Evolutionary conservation across 768 basidiomycete genomes (phyloP).

Genomic region (Kwoniella sp.): DNA sequence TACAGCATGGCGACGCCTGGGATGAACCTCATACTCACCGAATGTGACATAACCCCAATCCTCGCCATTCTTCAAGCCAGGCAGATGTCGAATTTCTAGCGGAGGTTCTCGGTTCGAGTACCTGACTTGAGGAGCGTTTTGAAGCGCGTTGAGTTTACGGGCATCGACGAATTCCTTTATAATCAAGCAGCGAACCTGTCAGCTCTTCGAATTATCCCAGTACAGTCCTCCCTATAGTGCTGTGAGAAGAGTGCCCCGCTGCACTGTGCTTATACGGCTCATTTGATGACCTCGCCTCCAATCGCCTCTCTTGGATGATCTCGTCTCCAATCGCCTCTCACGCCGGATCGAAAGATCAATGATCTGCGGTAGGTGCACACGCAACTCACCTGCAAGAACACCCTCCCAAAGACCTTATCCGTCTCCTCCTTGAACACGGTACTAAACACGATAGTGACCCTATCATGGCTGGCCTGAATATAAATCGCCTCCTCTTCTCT

Average conservation of each 20-base stretch:
- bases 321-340: no score
- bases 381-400: slow-evolving; percentile 83
- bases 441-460: slow-evolving; percentile 96
- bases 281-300: no score
- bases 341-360: no score
- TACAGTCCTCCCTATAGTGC: no score
- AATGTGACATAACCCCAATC: slow-evolving; percentile 97
- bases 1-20: not conserved
- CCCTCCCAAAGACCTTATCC: slow-evolving; percentile 92
- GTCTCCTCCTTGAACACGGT: slow-evolving; percentile 97
- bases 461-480: slow-evolving; percentile 86
- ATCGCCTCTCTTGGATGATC: no score
- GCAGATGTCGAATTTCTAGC: slow-evolving; percentile 86
- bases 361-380: not conserved
- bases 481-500: slow-evolving; percentile 97
- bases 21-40: slow-evolving; percentile 52
- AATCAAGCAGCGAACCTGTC: not conserved
- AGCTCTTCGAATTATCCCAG: slow-evolving; percentile 1
- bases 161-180: slow-evolving; percentile 96
- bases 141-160: slow-evolving; percentile 85
- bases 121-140: slow-evolving; percentile 94
- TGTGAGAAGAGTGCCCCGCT: no score
- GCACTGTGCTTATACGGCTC: no score
- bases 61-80: slow-evolving; percentile 76
- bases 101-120: slow-evolving; percentile 95